Conservation (phyloP, 2,329 filamentous ascomycete genomes). For the Pseudogymnoascus sp. region DNA sequence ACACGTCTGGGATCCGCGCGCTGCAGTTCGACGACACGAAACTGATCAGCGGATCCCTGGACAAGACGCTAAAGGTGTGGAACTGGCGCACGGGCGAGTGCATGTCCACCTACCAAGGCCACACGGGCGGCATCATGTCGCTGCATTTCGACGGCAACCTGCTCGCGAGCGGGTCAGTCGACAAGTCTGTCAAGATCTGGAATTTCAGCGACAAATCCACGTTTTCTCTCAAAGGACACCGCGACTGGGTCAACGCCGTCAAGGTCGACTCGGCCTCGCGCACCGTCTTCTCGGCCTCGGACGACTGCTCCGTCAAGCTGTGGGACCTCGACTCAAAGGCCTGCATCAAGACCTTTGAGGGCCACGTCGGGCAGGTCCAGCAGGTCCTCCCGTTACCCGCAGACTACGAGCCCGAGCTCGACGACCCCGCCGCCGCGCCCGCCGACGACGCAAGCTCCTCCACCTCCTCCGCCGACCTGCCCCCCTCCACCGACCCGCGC, state of each 20-base stretch:
- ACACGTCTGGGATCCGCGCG: conserved; percentile 74
- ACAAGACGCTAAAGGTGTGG: conserved; percentile 86
- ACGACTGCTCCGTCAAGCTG: conserved; percentile 82
- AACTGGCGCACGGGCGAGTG: conserved; percentile 91
- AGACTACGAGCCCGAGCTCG: conserved; percentile 83
- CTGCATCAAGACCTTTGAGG: conserved; percentile 70
- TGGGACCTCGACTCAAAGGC: conserved; percentile 85
- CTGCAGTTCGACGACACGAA: conserved; percentile 90
- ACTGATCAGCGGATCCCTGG: conserved; percentile 82
- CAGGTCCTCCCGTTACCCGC: conserved; percentile 76
- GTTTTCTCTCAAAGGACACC: conserved; percentile 73
- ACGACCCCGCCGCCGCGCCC: conserved; percentile 17
- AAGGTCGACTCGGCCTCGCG: conserved; percentile 73
- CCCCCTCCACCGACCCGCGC: conserved; percentile 7
- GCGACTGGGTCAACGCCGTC: conserved; percentile 95
- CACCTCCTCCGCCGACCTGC: conserved; percentile 11
- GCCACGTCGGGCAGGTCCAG: conserved; percentile 92
- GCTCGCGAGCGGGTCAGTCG: conserved; percentile 80
- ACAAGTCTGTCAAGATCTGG: conserved; percentile 85
- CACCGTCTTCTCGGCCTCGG: conserved; percentile 85
- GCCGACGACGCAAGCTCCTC: conserved; percentile 39
- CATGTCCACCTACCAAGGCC: conserved; percentile 70
- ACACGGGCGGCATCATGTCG: conserved; percentile 74
- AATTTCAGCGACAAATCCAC: conserved; percentile 79
- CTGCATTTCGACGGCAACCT: conserved; percentile 81